Percentiles rank a stretch among this genome's conserved stretches.
Conservation (phyloP, 345 rosid genomes). For the Angophora floribunda region DNA sequence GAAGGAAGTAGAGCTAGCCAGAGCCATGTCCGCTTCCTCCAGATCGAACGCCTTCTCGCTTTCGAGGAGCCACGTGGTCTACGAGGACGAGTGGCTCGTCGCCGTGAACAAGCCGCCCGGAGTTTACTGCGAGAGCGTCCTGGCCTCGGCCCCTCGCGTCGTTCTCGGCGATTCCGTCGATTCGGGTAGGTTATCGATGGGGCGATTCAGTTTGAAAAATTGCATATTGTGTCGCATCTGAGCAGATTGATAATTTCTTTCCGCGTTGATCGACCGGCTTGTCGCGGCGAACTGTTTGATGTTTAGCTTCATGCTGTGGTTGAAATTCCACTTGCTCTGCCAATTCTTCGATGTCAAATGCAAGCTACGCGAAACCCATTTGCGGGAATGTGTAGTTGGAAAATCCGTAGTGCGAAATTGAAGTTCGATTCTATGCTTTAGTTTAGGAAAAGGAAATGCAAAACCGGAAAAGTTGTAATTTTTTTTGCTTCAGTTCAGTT, state of each 20-base stretch:
- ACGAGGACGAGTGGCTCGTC: constrained; percentile 80
- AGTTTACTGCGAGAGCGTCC: constrained; percentile 64
- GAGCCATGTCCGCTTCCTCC: constrained; percentile 81
- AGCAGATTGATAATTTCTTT: not conserved
- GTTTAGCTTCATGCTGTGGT: not conserved
- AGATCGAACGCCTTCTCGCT: constrained; percentile 55
- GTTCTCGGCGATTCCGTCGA: constrained; percentile 4
- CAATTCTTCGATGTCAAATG: not conserved
- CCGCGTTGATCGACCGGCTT: not conserved
- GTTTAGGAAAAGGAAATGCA: not conserved
- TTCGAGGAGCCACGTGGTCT: constrained; percentile 30
- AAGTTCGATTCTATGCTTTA: not conserved
- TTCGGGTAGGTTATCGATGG: not conserved
- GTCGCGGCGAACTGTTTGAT: not conserved
- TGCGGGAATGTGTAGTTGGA: not conserved
- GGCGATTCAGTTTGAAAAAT: not conserved
- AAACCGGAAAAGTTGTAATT: not conserved
- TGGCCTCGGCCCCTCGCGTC: constrained; percentile 41
- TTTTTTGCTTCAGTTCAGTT: not conserved
- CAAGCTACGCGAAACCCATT: not conserved
- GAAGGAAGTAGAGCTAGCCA: constrained; percentile 55
- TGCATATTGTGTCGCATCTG: not conserved
- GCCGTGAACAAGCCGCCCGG: constrained; percentile 80
- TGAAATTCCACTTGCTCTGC: not conserved
- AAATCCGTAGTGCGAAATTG: not conserved